Evolutionary conservation across 768 basidiomycete genomes (phyloP).

Genomic region (Boletus rubroflammeus): DNA sequence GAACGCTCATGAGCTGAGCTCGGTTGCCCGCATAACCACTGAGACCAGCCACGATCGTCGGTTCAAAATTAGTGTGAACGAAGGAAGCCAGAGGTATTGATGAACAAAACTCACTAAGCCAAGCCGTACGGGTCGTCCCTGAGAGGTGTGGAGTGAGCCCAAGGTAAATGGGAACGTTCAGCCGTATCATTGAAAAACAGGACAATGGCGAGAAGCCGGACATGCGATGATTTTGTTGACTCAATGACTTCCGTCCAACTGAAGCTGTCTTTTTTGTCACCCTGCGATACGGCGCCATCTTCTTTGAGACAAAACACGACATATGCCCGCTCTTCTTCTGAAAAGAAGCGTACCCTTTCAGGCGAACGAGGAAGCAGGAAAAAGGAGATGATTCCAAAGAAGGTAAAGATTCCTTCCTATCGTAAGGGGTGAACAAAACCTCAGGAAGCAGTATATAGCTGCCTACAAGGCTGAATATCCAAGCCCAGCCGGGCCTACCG

Average conservation of each 20-base stretch:
- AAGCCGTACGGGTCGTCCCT: conserved; percentile 22
- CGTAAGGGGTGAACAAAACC: not conserved
- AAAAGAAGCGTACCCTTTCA: conserved; percentile 47
- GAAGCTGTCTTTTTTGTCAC: conserved; percentile 45
- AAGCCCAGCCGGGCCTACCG: conserved; percentile 56
- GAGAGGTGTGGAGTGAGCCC: not conserved
- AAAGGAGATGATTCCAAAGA: conserved; percentile 52
- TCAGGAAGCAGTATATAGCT: not conserved
- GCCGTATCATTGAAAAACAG: conserved; percentile 52
- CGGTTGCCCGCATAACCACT: conserved; percentile 50
- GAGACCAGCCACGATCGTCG: conserved; percentile 65
- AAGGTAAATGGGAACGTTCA: not conserved
- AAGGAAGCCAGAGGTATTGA: conserved; percentile 29
- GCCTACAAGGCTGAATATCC: conserved; percentile 53
- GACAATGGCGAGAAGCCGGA: conserved; percentile 46
- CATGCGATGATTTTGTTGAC: conserved; percentile 50
- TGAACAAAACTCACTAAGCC: conserved; percentile 19
- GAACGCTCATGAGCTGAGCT: conserved; percentile 63
- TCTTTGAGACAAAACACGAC: conserved; percentile 29
- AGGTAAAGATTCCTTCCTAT: conserved; percentile 59
- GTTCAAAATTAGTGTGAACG: conserved; percentile 31
- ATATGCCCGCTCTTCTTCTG: conserved; percentile 46
- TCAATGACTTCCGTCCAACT: conserved; percentile 53
- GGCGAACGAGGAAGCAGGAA: conserved; percentile 47
- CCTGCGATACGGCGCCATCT: conserved; percentile 35